These are phyloP conservation scores for Jackrogersella multiformis DNA, from an alignment of 495 filamentous ascomycete species.

Conservation along the genomic window DNA sequence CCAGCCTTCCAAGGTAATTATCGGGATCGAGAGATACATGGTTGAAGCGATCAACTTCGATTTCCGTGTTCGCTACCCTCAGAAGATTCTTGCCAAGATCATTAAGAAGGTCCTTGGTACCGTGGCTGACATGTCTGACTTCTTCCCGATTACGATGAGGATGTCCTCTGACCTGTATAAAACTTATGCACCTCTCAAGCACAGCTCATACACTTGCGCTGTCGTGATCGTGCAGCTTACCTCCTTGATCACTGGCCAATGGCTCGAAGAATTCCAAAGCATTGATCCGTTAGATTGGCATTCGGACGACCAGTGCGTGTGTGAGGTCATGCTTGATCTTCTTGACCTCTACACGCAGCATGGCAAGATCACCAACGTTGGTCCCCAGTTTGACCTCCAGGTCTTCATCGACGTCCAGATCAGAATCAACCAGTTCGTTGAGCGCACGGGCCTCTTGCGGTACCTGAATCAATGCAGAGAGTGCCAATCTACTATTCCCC, in stretches of 20 bases:
- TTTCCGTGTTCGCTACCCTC: conserved; percentile 89
- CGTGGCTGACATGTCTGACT: conserved; percentile 49
- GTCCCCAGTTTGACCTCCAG: conserved; percentile 72
- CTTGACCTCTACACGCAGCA: conserved; percentile 88
- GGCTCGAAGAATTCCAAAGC: conserved; percentile 52
- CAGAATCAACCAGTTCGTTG: conserved; percentile 78
- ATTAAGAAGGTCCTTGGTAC: conserved; percentile 59
- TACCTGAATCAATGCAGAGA: conserved; percentile 55
- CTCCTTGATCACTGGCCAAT: conserved; percentile 66
- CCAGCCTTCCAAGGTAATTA: conserved; percentile 73
- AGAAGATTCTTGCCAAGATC: conserved; percentile 83
- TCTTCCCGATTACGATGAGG: conserved; percentile 74
- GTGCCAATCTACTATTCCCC: conserved; percentile 52
- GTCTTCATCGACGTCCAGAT: conserved; percentile 86
- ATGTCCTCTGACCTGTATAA: conserved; percentile 90
- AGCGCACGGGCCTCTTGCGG: conserved; percentile 47
- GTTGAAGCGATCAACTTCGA: conserved; percentile 95
- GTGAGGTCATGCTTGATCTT: conserved; percentile 87
- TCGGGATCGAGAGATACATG: conserved; percentile 90
- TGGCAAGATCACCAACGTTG: conserved; percentile 74
- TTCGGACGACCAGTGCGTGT: conserved; percentile 72
- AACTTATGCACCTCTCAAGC: conserved; percentile 91
- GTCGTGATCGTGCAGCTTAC: conserved; percentile 84
- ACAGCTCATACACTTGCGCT: conserved; percentile 80
- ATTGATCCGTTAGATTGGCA: conserved; percentile 59